Percentiles rank a stretch among this genome's conserved stretches.
These are phyloP conservation scores for Arthroderma uncinatum DNA, from an alignment of 2,329 filamentous ascomycete genomes.

Conservation along the genomic window DNA sequence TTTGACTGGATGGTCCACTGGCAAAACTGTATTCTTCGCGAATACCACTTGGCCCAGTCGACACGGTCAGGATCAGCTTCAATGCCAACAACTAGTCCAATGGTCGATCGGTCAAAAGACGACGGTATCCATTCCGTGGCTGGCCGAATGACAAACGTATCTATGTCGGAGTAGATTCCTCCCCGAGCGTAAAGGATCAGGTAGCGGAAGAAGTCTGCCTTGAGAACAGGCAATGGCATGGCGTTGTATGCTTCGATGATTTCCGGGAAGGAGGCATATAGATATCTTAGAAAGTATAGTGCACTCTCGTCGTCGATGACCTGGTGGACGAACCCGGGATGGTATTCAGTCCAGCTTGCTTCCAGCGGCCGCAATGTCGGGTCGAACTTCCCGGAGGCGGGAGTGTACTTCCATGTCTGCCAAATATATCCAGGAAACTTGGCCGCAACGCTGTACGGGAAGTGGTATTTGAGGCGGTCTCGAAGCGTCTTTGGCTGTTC, in stretches of 20 bases:
- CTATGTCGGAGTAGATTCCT: constrained; percentile 83
- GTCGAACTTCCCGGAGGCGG: constrained; percentile 62
- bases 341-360: constrained; percentile 75
- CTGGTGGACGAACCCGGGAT: constrained; percentile 90
- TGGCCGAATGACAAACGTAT: constrained; percentile 73
- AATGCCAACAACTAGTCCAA: constrained; percentile 86
- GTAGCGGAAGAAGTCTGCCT: constrained; percentile 69
- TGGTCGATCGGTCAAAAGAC: constrained; percentile 60
- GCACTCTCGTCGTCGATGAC: constrained; percentile 89
- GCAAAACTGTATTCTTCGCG: constrained; percentile 90
- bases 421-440: constrained; percentile 98
- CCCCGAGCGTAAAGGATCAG: constrained; percentile 65
- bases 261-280: constrained; percentile 74
- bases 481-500: constrained; percentile 63
- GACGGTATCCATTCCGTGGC: constrained; percentile 79
- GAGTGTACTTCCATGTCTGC: constrained; percentile 95
- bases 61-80: constrained; percentile 88
- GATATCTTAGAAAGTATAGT: constrained; percentile 65
- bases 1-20: constrained; percentile 98
- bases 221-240: constrained; percentile 62
- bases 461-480: constrained; percentile 80
- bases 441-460: constrained; percentile 75
- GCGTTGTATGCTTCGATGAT: constrained; percentile 65
- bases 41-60: constrained; percentile 95
- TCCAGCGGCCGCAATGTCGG: constrained; percentile 69